phyloP scores from a whole-genome alignment of 495 filamentous ascomycete genomes.

The Opeltia flavorubescens region DNA sequence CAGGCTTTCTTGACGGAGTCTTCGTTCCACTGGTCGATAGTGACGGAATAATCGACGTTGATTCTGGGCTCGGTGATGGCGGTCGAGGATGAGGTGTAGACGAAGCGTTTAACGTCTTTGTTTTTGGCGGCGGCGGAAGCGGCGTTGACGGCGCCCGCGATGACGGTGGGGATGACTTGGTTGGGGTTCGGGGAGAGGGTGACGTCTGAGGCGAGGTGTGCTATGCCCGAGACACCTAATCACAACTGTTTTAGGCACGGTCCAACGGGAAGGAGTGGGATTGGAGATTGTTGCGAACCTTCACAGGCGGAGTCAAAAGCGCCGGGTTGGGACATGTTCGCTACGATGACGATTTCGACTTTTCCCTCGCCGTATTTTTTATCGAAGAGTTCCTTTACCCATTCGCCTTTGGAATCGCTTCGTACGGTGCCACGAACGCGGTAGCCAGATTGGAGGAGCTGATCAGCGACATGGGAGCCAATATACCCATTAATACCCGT shows the following conservation, averaged over 20 bases:
- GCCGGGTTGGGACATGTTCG: constrained; percentile 23
- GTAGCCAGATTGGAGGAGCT: constrained; percentile 35
- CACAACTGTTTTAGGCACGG: neutral
- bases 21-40: constrained; percentile 34
- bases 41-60: constrained; percentile 19
- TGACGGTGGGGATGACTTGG: constrained; percentile 27
- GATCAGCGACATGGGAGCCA: constrained; percentile 34
- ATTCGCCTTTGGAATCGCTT: constrained; percentile 22
- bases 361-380: constrained; percentile 24
- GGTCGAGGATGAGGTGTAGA: constrained; percentile 36
- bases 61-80: constrained; percentile 16
- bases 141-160: constrained; percentile 25
- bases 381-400: constrained; percentile 28
- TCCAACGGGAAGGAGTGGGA: neutral
- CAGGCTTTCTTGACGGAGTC: constrained; percentile 22
- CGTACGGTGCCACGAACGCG: constrained; percentile 38
- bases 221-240: constrained; percentile 18
- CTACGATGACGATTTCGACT: constrained; percentile 25
- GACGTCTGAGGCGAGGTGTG: constrained; percentile 32
- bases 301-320: constrained; percentile 29
- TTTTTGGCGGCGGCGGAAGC: constrained; percentile 29
- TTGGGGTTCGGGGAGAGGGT: constrained; percentile 25
- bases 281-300: constrained; percentile 13
- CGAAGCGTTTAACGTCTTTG: constrained; percentile 33
- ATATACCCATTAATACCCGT: constrained; percentile 46